Base-by-base conservation (phyloP, 176 grass and related monocot genomes). In the Leersia perrieri region DNA sequence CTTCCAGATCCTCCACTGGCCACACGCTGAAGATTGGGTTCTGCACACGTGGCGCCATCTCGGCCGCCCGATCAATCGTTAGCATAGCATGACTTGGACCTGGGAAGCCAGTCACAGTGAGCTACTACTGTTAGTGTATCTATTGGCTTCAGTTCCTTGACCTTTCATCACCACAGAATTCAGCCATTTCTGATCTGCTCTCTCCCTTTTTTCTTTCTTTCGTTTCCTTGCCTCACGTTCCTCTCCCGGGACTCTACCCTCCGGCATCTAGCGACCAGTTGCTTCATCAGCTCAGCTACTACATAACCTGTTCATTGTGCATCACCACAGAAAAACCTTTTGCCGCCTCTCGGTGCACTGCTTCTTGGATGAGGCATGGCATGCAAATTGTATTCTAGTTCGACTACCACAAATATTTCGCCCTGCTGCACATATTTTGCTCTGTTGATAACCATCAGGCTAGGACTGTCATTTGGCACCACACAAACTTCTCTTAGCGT, bases 21-120 rank as follows among this genome's bases (percentile, higher is more conserved):
- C 94, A 97, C 94, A 91, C 94, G 73, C 73, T 91, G 80, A 78
- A 31, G 94, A 97, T 97, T 81, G 75, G 82, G 87, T 82, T 86
- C 10, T 55, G 41, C 61, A 81, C 76, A 73, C 82, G 78, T 90
- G 85, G 91, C 84, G 10, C 3, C 31, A 64, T 81, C 66, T 32
- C 49, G 33, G 70, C 90, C 87, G 64, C 16, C 84, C 80, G 79
- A 53, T 53, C 47, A 1, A 53, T 20, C n/a, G n/a, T n/a, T n/a
- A n/a, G 53, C 41, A 75, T 79, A 15, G 20, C 66, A 87, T 74
- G 71, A 60, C 87, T 72, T 68, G 79, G 26, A 65, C 66, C 1
- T 27, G 60, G 7, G 74, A 73, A 53, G 65, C 63, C 61, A 12
- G 16, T 30, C 22, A 14, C 47, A 49, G 25, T 26, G 33, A 58